These are phyloP conservation scores for Talaromyces funiculosus DNA, from an alignment of 2,329 filamentous ascomycete species.

Conservation along the genomic window DNA sequence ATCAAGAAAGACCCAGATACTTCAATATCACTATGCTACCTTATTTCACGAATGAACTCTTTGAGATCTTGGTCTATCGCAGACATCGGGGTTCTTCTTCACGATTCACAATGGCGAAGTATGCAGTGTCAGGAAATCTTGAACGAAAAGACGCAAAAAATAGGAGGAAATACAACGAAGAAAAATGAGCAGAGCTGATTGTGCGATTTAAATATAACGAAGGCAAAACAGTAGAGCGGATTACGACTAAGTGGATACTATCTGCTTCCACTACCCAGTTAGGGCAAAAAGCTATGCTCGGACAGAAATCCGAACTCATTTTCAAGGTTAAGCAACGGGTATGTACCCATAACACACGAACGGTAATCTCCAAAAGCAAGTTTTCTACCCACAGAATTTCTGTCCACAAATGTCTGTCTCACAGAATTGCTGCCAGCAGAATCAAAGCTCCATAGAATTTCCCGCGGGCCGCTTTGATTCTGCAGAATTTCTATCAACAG, in stretches of 20 bases:
- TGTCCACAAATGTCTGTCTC: too few relatives aligned
- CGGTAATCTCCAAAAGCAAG: too few relatives aligned
- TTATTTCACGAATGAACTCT: not conserved
- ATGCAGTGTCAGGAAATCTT: not conserved
- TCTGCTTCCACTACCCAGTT: not conserved
- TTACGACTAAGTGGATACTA: constrained; percentile 1
- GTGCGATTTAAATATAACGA: not conserved
- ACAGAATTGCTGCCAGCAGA: too few relatives aligned
- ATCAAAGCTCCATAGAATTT: too few relatives aligned
- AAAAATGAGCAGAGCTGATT: not conserved
- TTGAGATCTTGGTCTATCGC: not conserved
- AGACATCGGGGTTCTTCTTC: not conserved
- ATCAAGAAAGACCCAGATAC: not conserved
- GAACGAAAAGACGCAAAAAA: not conserved
- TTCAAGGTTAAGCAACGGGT: not conserved
- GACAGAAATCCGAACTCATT: not conserved
- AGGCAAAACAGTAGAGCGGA: not conserved
- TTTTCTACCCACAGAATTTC: too few relatives aligned
- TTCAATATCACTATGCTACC: not conserved
- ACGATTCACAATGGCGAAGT: not conserved
- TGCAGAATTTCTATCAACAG: too few relatives aligned
- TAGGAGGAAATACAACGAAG: not conserved
- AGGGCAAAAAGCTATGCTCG: not conserved
- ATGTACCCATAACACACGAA: not conserved
- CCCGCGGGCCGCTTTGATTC: too few relatives aligned